These are phyloP conservation scores for Botrytis hyacinthi DNA, from an alignment of 2,329 filamentous ascomycete genomes.

Conservation along the genomic window DNA sequence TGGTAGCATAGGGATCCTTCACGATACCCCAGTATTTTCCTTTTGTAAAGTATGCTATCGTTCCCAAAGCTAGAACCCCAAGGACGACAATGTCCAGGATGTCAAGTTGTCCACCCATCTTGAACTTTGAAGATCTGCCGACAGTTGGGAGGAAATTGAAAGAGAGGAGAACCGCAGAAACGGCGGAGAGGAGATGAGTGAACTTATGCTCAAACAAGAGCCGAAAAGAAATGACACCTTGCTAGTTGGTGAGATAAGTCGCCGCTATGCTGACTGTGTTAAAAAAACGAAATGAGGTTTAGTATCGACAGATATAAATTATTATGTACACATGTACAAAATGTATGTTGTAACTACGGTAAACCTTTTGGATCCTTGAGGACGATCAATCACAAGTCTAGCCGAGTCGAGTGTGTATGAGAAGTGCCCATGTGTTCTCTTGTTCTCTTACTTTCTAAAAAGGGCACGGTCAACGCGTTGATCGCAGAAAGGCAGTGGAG, in stretches of 20 bases:
- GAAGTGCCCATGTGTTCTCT: too few species aligned
- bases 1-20: conserved; percentile 83
- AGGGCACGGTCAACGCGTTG: not conserved
- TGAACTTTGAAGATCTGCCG: not conserved
- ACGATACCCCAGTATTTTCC: conserved; percentile 87
- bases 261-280: conserved; percentile 16
- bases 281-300: not conserved
- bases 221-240: conserved; percentile 29
- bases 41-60: conserved; percentile 95
- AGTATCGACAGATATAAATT: conserved; percentile 9
- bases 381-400: conserved; percentile 9
- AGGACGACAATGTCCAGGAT: conserved; percentile 94
- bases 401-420: not conserved
- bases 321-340: conserved; percentile 22
- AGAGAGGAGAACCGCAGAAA: not conserved
- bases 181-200: not conserved
- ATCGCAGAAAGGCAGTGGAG: not conserved
- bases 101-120: conserved; percentile 84
- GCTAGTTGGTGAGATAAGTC: not conserved
- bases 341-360: conserved; percentile 9
- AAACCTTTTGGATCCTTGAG: conserved; percentile 2
- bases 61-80: conserved; percentile 77
- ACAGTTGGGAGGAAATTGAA: not conserved
- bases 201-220: conserved; percentile 11
- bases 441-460: not conserved